Conservation (phyloP, 495 filamentous ascomycete genomes). For the Neurospora sp. region DNA sequence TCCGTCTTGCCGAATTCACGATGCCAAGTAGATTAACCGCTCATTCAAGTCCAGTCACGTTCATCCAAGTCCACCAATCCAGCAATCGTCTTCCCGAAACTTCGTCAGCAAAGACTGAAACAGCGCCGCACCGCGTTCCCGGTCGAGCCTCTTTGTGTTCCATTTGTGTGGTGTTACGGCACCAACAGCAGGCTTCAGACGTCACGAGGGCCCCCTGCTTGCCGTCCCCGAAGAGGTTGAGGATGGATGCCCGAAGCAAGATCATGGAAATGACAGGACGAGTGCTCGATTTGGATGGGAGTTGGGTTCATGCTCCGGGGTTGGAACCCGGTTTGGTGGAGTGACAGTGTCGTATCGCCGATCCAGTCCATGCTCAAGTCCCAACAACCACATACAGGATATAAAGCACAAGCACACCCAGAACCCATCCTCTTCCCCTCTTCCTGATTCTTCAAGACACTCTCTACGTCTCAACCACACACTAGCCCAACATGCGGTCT, state of each 20-base stretch:
- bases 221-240: background rate
- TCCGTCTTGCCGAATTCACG: slow-evolving; percentile 11
- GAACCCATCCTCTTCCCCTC: background rate
- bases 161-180: background rate
- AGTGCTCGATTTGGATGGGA: background rate
- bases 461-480: background rate
- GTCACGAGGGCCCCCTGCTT: background rate
- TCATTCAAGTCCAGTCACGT: background rate
- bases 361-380: background rate
- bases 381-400: background rate
- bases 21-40: slow-evolving; percentile 6
- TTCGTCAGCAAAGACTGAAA: slow-evolving; percentile 7
- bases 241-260: background rate
- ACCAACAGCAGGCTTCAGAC: slow-evolving; percentile 1
- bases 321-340: background rate
- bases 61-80: background rate
- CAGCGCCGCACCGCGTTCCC: slow-evolving; percentile 12
- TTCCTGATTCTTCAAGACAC: background rate
- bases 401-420: background rate
- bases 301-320: background rate
- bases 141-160: background rate
- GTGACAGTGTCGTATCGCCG: slow-evolving; percentile 10
- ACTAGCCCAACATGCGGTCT: slow-evolving; percentile 29
- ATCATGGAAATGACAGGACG: background rate
- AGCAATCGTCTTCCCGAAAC: slow-evolving; percentile 5